Conservation (phyloP, 2,329 filamentous ascomycete species). For the Davidsoniella virescens region DNA sequence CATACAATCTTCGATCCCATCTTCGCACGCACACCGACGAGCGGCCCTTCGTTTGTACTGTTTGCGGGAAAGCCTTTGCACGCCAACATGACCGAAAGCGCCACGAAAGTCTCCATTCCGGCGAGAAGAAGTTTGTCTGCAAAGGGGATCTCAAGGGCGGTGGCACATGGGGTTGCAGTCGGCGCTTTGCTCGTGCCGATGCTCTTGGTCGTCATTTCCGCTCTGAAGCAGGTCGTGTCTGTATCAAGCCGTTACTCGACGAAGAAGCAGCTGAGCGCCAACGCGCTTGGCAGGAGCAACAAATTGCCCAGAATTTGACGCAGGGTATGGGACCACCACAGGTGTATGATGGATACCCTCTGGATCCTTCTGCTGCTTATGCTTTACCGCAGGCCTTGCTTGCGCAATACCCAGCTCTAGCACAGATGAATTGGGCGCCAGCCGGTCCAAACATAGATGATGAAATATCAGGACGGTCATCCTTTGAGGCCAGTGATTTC, state of each 20-base stretch:
- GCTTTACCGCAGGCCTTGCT: conserved; percentile 73
- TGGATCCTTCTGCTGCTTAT: conserved; percentile 42
- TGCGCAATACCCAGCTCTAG: conserved; percentile 85
- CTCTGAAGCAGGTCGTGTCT: conserved; percentile 86
- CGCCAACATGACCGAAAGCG: conserved; percentile 94
- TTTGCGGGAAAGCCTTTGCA: conserved; percentile 93
- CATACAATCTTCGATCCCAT: conserved; percentile 92
- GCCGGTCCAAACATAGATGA: conserved; percentile 52
- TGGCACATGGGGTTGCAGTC: conserved; percentile 80
- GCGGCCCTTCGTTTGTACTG: conserved; percentile 88
- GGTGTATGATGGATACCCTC: conserved; percentile 41
- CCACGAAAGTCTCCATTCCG: conserved; percentile 88
- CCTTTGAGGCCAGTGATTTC: conserved; percentile 68
- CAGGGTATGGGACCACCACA: conserved; percentile 27
- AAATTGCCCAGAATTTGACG: conserved; percentile 44
- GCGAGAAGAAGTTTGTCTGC: conserved; percentile 98
- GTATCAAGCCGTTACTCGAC: conserved; percentile 91
- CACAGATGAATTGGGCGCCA: conserved; percentile 66
- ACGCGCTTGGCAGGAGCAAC: conserved; percentile 56
- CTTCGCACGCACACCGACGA: conserved; percentile 94
- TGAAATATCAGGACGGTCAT: conserved; percentile 61
- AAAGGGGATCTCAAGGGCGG: conserved; percentile 74
- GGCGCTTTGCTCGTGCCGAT: conserved; percentile 87
- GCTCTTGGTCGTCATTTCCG: conserved; percentile 88
- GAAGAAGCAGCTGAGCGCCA: conserved; percentile 80